Percentiles rank a stretch among this genome's conserved stretches.
phyloP scores from a whole-genome alignment of 805 yeast genomes.

The Nakazawaea populi region DNA sequence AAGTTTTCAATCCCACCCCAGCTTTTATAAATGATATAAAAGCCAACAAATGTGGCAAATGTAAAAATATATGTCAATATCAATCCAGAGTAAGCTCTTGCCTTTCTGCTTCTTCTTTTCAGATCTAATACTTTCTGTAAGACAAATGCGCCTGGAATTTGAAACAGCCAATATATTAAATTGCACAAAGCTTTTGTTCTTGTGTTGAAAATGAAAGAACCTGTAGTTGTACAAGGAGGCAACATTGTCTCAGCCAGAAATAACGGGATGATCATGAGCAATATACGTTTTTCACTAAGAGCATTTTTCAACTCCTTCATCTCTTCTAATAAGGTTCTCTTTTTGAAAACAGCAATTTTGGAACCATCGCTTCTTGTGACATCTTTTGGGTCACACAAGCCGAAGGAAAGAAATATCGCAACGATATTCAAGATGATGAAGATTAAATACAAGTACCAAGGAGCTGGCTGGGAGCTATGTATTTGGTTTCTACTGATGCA shows the following conservation, averaged over 20 bases:
- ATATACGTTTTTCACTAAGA: constrained; percentile 9
- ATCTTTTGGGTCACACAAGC: constrained; percentile 10
- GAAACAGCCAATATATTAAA: constrained; percentile 14
- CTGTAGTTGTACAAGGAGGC: constrained; percentile 12
- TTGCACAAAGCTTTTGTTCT: constrained; percentile 15
- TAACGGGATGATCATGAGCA: constrained; percentile 12
- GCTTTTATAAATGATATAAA: constrained; percentile 6
- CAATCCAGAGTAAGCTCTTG: constrained; percentile 13
- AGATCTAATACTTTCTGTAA: constrained; percentile 10
- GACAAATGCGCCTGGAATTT: constrained; percentile 12
- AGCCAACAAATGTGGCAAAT: constrained; percentile 1
- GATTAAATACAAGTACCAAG: constrained; percentile 13
- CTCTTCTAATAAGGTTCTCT: constrained; percentile 9
- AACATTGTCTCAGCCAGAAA: constrained; percentile 13
- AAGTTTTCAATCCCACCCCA: constrained; percentile 6
- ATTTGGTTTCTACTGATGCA: constrained; percentile 6
- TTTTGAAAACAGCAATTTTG: constrained; percentile 11
- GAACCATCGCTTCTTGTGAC: constrained; percentile 14
- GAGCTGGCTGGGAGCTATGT: constrained; percentile 10
- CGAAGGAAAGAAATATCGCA: constrained; percentile 10
- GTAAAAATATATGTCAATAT: constrained; percentile 2
- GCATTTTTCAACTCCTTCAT: constrained; percentile 6
- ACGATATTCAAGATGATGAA: constrained; percentile 12
- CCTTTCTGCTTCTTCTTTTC: constrained; percentile 7
- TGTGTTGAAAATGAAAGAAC: constrained; percentile 11